Conservation (phyloP, 2,329 filamentous ascomycete genomes). For the Beauveria sp. region DNA sequence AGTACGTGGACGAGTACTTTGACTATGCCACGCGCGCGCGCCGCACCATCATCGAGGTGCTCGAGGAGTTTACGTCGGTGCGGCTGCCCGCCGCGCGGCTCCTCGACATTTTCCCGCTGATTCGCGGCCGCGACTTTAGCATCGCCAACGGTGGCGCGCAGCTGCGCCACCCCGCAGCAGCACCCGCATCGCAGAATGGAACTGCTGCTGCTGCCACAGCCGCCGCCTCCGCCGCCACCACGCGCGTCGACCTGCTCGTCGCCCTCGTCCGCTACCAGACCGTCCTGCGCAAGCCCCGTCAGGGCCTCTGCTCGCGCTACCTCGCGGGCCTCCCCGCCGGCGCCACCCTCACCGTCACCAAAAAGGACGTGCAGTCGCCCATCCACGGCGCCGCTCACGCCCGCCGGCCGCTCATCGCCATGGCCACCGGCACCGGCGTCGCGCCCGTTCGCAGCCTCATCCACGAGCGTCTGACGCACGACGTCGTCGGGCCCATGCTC, state of each 20-base stretch:
- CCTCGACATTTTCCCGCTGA: conserved; percentile 66
- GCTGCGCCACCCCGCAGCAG: conserved; percentile 18
- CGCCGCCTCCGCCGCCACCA: conserved; percentile 15
- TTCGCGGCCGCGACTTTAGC: conserved; percentile 89
- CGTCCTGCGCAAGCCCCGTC: conserved; percentile 71
- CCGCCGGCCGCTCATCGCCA: conserved; percentile 58
- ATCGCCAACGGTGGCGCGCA: conserved; percentile 65
- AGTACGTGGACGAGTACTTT: conserved; percentile 83
- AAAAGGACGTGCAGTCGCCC: conserved; percentile 39
- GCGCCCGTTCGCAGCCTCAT: conserved; percentile 77
- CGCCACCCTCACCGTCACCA: conserved; percentile 53
- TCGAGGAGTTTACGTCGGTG: conserved; percentile 82
- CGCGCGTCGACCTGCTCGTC: conserved; percentile 63
- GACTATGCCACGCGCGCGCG: conserved; percentile 91
- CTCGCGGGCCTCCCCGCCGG: conserved; percentile 55
- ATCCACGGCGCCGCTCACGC: conserved; percentile 30
- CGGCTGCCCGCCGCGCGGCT: conserved; percentile 69
- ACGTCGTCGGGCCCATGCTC: conserved; percentile 34
- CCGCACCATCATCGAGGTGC: conserved; percentile 82
- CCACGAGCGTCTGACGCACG: conserved; percentile 54
- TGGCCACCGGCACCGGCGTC: conserved; percentile 80
- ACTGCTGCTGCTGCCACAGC: neutral
- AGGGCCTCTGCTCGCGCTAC: conserved; percentile 88
- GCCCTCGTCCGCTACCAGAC: conserved; percentile 90
- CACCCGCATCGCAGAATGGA: neutral